Evolutionary conservation across 129 eudicot genomes (phyloP).

Genomic region (Centrapalus pauciflorus): DNA sequence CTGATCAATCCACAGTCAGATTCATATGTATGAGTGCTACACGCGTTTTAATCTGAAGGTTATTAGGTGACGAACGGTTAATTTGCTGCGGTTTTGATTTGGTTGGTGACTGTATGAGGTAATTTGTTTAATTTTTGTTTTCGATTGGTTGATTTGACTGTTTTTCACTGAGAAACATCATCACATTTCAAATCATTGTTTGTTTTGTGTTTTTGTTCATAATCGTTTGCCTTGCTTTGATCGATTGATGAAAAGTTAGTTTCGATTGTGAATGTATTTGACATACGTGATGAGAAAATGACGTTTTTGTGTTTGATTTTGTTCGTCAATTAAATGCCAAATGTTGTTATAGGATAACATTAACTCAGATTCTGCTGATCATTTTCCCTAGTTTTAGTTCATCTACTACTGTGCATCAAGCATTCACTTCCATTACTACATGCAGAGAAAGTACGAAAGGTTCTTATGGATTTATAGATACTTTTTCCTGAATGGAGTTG

Average conservation of each 20-base stretch:
- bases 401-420: background rate
- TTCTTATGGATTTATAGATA: background rate
- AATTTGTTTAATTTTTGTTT: background rate
- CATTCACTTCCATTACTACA: conserved; percentile 5
- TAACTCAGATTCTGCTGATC: background rate
- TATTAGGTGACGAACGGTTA: background rate
- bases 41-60: conserved; percentile 6
- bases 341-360: background rate
- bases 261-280: conserved; percentile 1
- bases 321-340: conserved; percentile 4
- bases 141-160: conserved; percentile 14
- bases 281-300: conserved; percentile 7
- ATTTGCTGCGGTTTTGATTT: conserved; percentile 8
- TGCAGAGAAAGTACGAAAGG: conserved; percentile 2
- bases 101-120: conserved; percentile 15
- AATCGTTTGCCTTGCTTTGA: conserved; percentile 3
- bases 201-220: background rate
- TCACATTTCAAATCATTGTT: background rate
- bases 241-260: background rate
- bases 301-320: conserved; percentile 17
- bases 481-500: background rate
- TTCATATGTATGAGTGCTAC: background rate
- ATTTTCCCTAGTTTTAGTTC: conserved; percentile 2
- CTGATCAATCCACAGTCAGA: conserved; percentile 2
- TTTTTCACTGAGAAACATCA: background rate